Evolutionary conservation across 2,329 filamentous ascomycete species (phyloP), one percentile per base, ranked within the genome.

Genomic region (Juglanconis juglandina): DNA sequence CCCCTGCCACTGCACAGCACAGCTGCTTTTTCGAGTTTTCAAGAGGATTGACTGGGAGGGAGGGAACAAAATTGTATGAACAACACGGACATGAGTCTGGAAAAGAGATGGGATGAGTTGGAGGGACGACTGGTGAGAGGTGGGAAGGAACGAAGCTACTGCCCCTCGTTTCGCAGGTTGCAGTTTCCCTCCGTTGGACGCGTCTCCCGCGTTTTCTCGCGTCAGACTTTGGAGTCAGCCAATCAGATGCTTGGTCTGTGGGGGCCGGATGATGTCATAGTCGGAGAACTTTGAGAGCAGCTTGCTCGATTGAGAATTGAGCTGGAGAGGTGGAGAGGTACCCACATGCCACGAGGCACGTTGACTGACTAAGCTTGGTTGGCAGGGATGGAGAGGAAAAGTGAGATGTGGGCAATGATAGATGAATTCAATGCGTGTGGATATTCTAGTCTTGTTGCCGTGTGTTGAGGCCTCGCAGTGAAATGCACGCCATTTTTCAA

Each of bases 171-270:
- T 39, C 35, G 32, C 24, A 11, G 47, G 35, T 56, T 52, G 56
- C 47, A 52, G 33, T 53, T 42, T 39, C 49, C 34, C 24, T 37
- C 39, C 9, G 60, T 53, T 48, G 48, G 56, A 62, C 56, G 60
- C 60, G 60, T 55, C 52, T 55, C 57, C 42, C 60, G 60, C 60
- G 60, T 56, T 53, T 59, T 62, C 54, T 55, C 60, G 60, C 56
- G 60, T 51, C 33, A 3, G 13, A 35, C 52, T 35, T 30, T 35
- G 47, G 14, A 34, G 30, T 13, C 39, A 41, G 34, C 60, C 60
- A 62, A 62, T 62, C 46, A 59, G 35, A 51, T 17, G 14, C 32
- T 4, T 32, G 13, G 44, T 4, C 32, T 59, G 32, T 34, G 49
- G 34, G 47, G 39, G 32, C 48, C 13, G n/a, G 47, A 56, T 62